phyloP scores from a whole-genome alignment of 345 rosid genomes.

The Syzygium jambos region DNA sequence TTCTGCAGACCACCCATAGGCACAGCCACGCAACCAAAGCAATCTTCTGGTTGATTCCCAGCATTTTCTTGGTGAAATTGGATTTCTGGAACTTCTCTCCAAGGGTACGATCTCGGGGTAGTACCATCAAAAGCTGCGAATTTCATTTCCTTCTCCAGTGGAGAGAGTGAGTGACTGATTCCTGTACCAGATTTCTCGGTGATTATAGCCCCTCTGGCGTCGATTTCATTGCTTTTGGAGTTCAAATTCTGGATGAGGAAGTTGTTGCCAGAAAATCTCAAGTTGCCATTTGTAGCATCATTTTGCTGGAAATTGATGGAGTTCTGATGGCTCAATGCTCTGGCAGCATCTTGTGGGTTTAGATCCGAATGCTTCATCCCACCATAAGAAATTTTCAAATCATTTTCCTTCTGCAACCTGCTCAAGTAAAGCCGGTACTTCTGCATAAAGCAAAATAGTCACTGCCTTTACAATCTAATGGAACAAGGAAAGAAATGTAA shows the following conservation, averaged over 20 bases:
- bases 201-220: not conserved
- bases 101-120: constrained; percentile 22
- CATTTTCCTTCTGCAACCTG: constrained; percentile 70
- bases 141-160: constrained; percentile 20
- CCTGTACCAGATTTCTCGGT: constrained; percentile 24
- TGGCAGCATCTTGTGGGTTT: constrained; percentile 31
- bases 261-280: constrained; percentile 25
- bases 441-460: constrained; percentile 29
- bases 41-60: constrained; percentile 6
- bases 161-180: constrained; percentile 25
- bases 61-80: constrained; percentile 27
- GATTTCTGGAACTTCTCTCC: constrained; percentile 47
- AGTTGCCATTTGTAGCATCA: constrained; percentile 27
- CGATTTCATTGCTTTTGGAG: constrained; percentile 29
- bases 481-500: not conserved
- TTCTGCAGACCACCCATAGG: not conserved
- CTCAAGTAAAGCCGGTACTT: constrained; percentile 91
- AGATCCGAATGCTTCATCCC: constrained; percentile 55
- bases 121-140: constrained; percentile 30
- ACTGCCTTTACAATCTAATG: not conserved
- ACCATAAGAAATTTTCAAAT: constrained; percentile 27
- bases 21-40: not conserved
- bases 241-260: constrained; percentile 26
- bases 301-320: constrained; percentile 20
- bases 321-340: constrained; percentile 28